Evolutionary conservation across 176 grass and related monocot species (phyloP).

Genomic region (Zoysia pacifica): DNA sequence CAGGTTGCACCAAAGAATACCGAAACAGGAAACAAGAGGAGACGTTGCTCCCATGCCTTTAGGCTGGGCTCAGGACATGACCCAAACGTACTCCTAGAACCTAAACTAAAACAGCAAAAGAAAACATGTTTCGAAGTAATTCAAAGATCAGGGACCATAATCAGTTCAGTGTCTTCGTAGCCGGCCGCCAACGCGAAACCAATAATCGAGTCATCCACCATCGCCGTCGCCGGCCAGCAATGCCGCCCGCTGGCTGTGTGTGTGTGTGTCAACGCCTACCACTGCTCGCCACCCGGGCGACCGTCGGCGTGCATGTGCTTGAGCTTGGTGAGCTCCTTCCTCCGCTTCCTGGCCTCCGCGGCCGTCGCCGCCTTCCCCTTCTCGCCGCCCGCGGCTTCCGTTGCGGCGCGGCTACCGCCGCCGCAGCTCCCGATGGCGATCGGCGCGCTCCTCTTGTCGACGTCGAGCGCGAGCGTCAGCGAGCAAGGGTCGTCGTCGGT

Average conservation of each 20-base stretch:
- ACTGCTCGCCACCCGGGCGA: conserved; percentile 31
- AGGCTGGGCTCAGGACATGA: neutral
- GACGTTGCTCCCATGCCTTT: neutral
- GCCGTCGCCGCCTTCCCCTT: conserved; percentile 46
- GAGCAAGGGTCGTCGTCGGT: conserved; percentile 64
- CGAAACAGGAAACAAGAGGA: no score
- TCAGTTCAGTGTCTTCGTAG: neutral
- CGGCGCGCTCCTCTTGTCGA: conserved; percentile 29
- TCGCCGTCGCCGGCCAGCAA: neutral
- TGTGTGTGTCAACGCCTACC: neutral
- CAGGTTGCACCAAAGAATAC: no score
- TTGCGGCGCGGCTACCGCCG: neutral
- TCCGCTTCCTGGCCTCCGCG: conserved; percentile 65
- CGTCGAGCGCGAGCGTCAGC: conserved; percentile 70
- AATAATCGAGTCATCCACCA: conserved; percentile 27
- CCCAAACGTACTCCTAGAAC: neutral
- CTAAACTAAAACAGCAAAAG: neutral
- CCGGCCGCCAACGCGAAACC: neutral
- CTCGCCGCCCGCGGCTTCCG: neutral
- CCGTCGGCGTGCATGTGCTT: conserved; percentile 53
- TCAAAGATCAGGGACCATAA: neutral
- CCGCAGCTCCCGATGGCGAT: neutral
- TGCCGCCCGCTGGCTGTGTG: neutral
- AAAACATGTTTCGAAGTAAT: neutral
- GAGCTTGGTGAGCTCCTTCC: conserved; percentile 66